These are phyloP conservation scores for Sorghum bicolor DNA, from an alignment of 176 grass and related monocot genomes.

Conservation along the genomic window DNA sequence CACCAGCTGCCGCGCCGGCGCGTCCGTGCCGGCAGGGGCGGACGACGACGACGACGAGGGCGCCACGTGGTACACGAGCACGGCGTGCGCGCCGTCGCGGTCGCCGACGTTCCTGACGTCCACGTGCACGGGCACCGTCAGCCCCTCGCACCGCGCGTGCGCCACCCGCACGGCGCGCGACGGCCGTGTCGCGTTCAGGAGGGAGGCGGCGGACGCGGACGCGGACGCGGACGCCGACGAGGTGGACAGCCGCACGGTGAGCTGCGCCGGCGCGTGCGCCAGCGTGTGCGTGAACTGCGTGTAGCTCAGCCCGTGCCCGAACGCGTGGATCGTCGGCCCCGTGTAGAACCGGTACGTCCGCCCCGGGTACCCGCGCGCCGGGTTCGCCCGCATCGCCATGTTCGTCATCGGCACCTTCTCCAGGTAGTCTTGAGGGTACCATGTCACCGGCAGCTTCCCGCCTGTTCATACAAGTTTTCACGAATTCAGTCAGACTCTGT, in stretches of 20 bases:
- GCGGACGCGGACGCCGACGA: no score
- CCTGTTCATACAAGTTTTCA: constrained; percentile 28
- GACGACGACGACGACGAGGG: not conserved
- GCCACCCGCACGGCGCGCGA: constrained; percentile 45
- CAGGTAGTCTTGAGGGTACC: constrained; percentile 76
- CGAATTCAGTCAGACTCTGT: not conserved
- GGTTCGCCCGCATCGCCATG: constrained; percentile 78
- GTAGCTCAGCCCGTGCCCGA: constrained; percentile 80
- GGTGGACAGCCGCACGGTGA: constrained; percentile 55
- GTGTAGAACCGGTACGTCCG: constrained; percentile 84
- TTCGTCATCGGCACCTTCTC: constrained; percentile 68
- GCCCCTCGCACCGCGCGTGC: constrained; percentile 50
- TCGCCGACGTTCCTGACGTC: constrained; percentile 60
- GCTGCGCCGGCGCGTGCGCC: constrained; percentile 38
- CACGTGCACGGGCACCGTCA: constrained; percentile 57
- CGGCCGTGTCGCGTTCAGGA: constrained; percentile 15
- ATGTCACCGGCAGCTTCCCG: constrained; percentile 85
- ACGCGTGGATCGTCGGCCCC: constrained; percentile 65
- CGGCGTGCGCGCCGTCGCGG: constrained; percentile 60
- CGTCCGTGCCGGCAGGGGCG: not conserved
- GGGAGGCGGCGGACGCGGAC: not conserved
- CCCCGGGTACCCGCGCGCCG: constrained; percentile 52
- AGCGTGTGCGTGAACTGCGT: constrained; percentile 61
- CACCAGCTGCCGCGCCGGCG: constrained; percentile 52
- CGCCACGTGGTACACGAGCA: constrained; percentile 55